Evolutionary conservation across 176 grass and related monocot species (phyloP).

Genomic region (Metroxylon sagu): DNA sequence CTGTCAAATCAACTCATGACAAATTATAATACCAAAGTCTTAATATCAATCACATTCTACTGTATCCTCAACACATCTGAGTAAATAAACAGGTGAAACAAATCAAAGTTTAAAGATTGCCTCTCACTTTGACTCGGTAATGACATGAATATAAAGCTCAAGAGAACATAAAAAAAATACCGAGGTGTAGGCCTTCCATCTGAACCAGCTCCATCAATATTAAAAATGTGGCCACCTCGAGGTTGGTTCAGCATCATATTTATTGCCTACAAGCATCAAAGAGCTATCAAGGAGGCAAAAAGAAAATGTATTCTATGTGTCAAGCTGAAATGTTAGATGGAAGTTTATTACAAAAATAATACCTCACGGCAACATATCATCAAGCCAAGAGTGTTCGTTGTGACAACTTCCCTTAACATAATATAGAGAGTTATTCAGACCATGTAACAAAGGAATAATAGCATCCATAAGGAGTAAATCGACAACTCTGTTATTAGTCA

Average conservation of each 20-base stretch:
- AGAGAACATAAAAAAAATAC: conserved; percentile 29
- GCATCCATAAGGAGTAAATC: neutral
- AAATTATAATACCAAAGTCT: neutral
- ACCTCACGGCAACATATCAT: conserved; percentile 98
- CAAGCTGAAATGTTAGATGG: conserved; percentile 1
- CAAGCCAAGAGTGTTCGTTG: conserved; percentile 88
- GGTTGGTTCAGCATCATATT: conserved; percentile 93
- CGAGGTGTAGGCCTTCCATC: conserved; percentile 97
- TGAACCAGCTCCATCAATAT: conserved; percentile 98
- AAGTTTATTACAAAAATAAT: conserved; percentile 27
- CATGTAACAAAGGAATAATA: neutral
- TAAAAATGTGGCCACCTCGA: conserved; percentile 93
- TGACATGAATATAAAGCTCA: no score
- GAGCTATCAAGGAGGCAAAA: conserved; percentile 7
- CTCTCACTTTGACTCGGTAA: no score
- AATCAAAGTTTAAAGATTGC: no score
- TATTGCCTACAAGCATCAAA: conserved; percentile 61
- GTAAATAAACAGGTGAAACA: no score
- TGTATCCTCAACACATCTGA: no score
- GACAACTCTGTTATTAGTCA: conserved; percentile 8
- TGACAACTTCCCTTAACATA: conserved; percentile 75
- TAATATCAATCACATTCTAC: no score
- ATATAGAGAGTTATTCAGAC: neutral
- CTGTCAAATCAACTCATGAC: conserved; percentile 2
- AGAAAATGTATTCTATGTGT: neutral